phyloP scores from a whole-genome alignment of 371 early-diverging fungal genomes.

The Mortierella sp. region DNA sequence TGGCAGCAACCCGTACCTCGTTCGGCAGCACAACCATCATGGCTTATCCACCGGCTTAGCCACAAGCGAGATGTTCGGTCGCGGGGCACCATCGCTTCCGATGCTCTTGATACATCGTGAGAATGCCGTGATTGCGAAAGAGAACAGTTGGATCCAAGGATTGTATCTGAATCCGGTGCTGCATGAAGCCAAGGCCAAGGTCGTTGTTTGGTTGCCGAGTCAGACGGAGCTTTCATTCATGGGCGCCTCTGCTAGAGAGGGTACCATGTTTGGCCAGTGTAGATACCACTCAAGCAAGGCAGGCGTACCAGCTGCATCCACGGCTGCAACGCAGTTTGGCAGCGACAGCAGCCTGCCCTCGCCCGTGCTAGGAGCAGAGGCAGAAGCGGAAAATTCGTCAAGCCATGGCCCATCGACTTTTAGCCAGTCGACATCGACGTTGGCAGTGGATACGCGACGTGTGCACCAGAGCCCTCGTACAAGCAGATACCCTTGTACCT shows the following conservation, averaged over 20 bases:
- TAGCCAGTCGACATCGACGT: slow-evolving; percentile 1
- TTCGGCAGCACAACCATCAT: not conserved
- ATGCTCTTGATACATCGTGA: slow-evolving; percentile 42
- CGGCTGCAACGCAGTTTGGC: not conserved
- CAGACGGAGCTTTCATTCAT: slow-evolving; percentile 33
- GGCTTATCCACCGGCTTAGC: not conserved
- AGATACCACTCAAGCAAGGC: slow-evolving; percentile 3
- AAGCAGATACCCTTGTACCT: slow-evolving; percentile 14
- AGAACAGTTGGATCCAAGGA: slow-evolving; percentile 15
- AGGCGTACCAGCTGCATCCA: not conserved
- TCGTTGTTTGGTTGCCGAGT: slow-evolving; percentile 37
- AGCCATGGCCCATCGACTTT: slow-evolving; percentile 1
- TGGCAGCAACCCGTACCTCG: slow-evolving; percentile 3
- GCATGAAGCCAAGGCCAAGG: slow-evolving; percentile 11
- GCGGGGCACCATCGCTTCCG: slow-evolving; percentile 23
- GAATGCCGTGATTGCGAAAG: slow-evolving; percentile 19
- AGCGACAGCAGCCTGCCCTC: too few relatives aligned
- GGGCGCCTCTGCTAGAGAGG: not conserved
- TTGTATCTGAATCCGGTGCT: slow-evolving; percentile 29
- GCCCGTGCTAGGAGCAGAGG: not conserved
- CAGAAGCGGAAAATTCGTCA: not conserved
- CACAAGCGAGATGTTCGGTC: not conserved
- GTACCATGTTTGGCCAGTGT: not conserved
- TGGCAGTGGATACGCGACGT: not conserved
- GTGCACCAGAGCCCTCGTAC: not conserved